Base-by-base conservation (phyloP, 2,329 filamentous ascomycete species). In the Hysterium pulicare region DNA sequence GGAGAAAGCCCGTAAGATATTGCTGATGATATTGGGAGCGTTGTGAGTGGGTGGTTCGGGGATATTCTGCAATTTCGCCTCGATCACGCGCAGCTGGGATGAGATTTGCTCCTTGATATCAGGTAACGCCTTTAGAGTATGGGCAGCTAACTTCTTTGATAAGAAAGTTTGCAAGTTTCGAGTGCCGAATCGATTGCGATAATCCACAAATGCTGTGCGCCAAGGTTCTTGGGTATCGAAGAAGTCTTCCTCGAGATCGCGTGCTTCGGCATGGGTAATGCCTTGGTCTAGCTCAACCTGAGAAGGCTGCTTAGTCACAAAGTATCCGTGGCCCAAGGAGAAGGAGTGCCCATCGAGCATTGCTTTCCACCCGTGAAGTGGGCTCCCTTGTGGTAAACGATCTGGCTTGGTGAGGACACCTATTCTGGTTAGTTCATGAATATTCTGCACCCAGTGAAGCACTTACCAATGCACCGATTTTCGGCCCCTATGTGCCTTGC, bases 361-460 rank as follows among this genome's bases (percentile, higher is more conserved):
- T 0, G 76, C 69, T 0, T 79, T 59, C 77, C 86, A 87, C 0
- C 72, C 68, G 0, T 73, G 66, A 1, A 79, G 69, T 0, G 67
- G 68, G 2, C 75, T 71, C 0, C 74, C 74, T 0, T 67, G 59
- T 0, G 81, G 76, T 0, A 90, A 67, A 0, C 86, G 76, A 48
- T 95, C 90, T 0, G 90, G 89, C 56, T 95, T 95, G 0, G 90
- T 95, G 13, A 95, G 74, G 0, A 95, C 86, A 0, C 87, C 87
- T 40, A 87, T 74, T 1, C 3, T 13, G 28, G 26, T 45, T 23
- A 41, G 33, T n/a, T 36, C 16, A 26, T 38, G 20, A 24, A 19
- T 26, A 13, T 8, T 7, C 13, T 13, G 13, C 7, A 13, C 8
- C 7, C 8, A 28, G 13, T 30, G 33, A 4, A 11, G 21, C 3